phyloP scores from a whole-genome alignment of 306 rosid species.

The Fragaria iinumae region DNA sequence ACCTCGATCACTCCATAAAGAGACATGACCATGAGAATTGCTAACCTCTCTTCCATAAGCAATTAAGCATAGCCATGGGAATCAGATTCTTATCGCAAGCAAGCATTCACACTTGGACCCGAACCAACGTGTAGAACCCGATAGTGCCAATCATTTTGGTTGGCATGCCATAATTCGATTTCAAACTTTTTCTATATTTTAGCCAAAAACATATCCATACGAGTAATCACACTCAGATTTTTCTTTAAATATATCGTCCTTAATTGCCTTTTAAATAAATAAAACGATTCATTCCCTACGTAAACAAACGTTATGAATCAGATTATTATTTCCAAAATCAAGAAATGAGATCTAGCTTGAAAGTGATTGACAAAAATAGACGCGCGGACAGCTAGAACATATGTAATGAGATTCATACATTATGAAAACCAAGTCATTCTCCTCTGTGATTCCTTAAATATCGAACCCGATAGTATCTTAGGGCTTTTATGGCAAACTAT shows the following conservation, averaged over 20 bases:
- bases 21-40: too few species aligned
- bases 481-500: not conserved
- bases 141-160: not conserved
- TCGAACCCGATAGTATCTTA: not conserved
- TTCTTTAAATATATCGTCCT: not conserved
- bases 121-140: not conserved
- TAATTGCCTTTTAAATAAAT: not conserved
- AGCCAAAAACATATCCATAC: not conserved
- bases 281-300: not conserved
- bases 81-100: too few species aligned
- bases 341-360: not conserved
- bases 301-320: not conserved
- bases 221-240: not conserved
- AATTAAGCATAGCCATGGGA: too few species aligned
- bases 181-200: not conserved
- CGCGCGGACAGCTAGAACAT: too few species aligned
- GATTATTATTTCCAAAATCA: not conserved
- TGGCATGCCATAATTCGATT: too few species aligned
- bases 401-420: not conserved
- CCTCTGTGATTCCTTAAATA: not conserved
- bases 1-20: too few species aligned
- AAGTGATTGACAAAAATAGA: not conserved
- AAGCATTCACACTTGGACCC: too few species aligned
- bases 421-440: too few species aligned
- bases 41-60: too few species aligned